Evolutionary conservation across 257 asterid species (phyloP), one percentile per base, ranked within the genome.

Genomic region (Pogostemon cablin): DNA sequence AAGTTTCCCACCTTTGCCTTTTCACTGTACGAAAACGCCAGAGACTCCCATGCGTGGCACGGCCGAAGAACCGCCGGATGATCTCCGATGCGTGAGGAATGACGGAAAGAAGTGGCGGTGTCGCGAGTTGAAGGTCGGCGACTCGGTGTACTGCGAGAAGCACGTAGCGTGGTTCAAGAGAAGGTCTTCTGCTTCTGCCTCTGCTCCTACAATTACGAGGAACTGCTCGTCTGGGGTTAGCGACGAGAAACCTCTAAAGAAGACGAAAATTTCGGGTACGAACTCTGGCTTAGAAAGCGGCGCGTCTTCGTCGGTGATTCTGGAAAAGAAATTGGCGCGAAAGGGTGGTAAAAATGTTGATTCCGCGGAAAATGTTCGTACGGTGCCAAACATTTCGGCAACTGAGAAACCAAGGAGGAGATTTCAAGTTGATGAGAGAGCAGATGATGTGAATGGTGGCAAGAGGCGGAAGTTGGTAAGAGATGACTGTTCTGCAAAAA

Each of bases 91-190:
- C 77, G 7, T 0, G 5, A 34, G 72, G 68, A 73, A 9, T 7
- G 87, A 69, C 43, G 84, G 84, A 4, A 59, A 41, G 53, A 0
- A 37, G 2, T 71, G 87, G 85, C 82, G 75, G 62, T 83, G 91
- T 60, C 4, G 34, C n/a, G 44, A 53, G 10, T 71, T 71, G 76
- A 78, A 58, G 73, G 55, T 76, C 67, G 64, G 71, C 34, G 81
- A 11, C 10, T 46, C 50, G 9, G 5, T 9, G 6, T 32, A 25
- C 10, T 83, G 87, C 75, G 72, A 83, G 63, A 66, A 68, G 54
- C 91, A 83, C 62, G 25, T 34, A 4, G 32, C 39, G 0, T 6
- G 6, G 9, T 11, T 9, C 9, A 62, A 55, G 54, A 35, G 37
- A n/a, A 37, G 17, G 15, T 25, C 69, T n/a, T 20, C 69, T 68